Evolutionary conservation across 2,329 filamentous ascomycete species (phyloP), one percentile per base, ranked within the genome.

Genomic region (Aspergillus fumigatus): DNA sequence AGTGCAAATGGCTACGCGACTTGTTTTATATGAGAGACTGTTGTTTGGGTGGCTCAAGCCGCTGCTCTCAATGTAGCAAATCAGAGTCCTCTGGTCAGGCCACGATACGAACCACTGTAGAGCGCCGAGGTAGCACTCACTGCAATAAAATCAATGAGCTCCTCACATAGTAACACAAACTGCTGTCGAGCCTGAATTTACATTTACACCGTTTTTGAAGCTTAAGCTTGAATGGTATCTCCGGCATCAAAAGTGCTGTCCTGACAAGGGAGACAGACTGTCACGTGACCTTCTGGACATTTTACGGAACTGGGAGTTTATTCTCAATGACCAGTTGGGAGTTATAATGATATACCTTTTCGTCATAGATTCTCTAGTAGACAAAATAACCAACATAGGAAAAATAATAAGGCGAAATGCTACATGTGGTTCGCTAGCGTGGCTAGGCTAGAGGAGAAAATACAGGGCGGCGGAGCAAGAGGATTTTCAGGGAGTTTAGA

Each of bases 401-500:
- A 63, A 64, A 64, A 66, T 65, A 67, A 66, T 66, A 64, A 67
- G 64, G 66, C 64, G 65, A 73, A 70, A 71, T 69, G 69, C 68
- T 71, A 72, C 70, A 71, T 67, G 67, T 69, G 62, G 61, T 64
- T 67, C 67, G 65, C 69, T 70, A 73, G 70, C 69, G 38, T 50
- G 53, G 68, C 69, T 72, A 71, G 69, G 62, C 67, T 71, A 71
- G 63, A 65, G 56, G 56, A 55, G 53, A 62, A 65, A 62, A 66
- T 59, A 62, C 55, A 63, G 53, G 61, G 51, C 55, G 51, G 29
- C 41, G 56, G 56, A 57, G 56, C 51, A 52, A 56, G 54, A 62
- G 60, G 60, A 61, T 54, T 40, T 40, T 57, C 58, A 59, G 57
- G 53, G 11, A 56, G 59, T 64, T 67, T 89, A 99, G 79, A 89